Evolutionary conservation across 1,284 basidiomycete species (phyloP).

Genomic region (Vanrija pseudolonga): DNA sequence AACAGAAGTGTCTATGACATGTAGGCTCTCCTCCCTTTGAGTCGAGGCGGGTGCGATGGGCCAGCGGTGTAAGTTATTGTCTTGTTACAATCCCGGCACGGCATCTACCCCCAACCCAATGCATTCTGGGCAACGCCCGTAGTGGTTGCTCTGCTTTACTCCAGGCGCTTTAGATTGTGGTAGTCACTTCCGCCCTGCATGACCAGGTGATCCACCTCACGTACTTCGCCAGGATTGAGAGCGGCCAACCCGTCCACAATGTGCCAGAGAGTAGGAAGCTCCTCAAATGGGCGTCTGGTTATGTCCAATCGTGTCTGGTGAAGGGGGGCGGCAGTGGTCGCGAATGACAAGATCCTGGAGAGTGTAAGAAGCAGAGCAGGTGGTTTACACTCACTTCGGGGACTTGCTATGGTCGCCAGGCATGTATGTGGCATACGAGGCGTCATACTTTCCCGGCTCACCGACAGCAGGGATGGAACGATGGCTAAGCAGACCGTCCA

Average conservation of each 20-base stretch:
- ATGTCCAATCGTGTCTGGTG: constrained; percentile 11
- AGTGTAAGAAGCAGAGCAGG: too few relatives aligned
- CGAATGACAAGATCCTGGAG: background rate
- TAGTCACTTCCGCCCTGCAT: too few relatives aligned
- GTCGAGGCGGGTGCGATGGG: too few relatives aligned
- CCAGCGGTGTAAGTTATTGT: too few relatives aligned
- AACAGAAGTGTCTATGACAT: too few relatives aligned
- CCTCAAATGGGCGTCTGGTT: constrained; percentile 11
- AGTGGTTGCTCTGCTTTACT: too few relatives aligned
- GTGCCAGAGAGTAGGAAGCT: constrained; percentile 22
- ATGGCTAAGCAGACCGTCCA: constrained; percentile 27
- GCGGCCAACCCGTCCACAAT: constrained; percentile 18
- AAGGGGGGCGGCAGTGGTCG: constrained; percentile 3
- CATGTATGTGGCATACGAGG: constrained; percentile 26
- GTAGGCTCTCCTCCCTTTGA: too few relatives aligned
- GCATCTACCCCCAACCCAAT: too few relatives aligned
- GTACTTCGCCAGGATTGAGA: constrained; percentile 1
- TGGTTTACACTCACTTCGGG: constrained; percentile 4
- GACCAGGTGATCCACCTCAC: too few relatives aligned
- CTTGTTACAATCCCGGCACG: too few relatives aligned
- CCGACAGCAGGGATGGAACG: constrained; percentile 33
- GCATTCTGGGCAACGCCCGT: too few relatives aligned
- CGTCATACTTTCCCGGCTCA: constrained; percentile 30
- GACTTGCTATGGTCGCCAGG: constrained; percentile 7
- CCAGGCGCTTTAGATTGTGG: too few relatives aligned